Evolutionary conservation across 2,329 filamentous ascomycete genomes (phyloP).

Genomic region (Calonectria hawksworthii): DNA sequence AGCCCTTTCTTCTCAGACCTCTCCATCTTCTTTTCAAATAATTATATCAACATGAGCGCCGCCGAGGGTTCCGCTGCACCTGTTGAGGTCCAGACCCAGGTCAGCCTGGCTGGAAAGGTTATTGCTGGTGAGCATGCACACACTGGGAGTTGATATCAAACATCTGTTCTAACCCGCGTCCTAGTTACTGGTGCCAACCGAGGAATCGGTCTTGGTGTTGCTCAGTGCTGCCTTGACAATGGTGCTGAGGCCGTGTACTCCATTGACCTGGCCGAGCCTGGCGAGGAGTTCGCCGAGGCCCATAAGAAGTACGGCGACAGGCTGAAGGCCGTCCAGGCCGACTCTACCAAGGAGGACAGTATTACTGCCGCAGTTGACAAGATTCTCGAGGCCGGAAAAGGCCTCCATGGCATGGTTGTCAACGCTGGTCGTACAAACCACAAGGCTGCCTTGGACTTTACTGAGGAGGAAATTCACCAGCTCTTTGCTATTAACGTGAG

Average conservation of each 20-base stretch:
- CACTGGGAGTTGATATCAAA: background rate
- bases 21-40: background rate
- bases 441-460: constrained; percentile 63
- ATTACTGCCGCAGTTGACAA: constrained; percentile 57
- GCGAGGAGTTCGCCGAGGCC: constrained; percentile 45
- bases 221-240: constrained; percentile 62
- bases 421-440: constrained; percentile 67
- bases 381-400: constrained; percentile 54
- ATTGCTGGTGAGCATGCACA: constrained; percentile 11
- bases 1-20: background rate
- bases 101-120: constrained; percentile 23
- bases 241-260: constrained; percentile 50
- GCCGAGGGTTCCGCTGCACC: background rate
- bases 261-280: constrained; percentile 45
- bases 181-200: constrained; percentile 58
- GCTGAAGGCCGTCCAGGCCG: constrained; percentile 60
- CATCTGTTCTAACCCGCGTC: background rate
- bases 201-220: constrained; percentile 62
- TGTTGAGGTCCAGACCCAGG: constrained; percentile 19
- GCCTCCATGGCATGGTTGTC: constrained; percentile 65
- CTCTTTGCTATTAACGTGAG: constrained; percentile 50
- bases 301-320: constrained; percentile 56
- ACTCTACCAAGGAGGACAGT: constrained; percentile 58
- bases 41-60: constrained; percentile 11
- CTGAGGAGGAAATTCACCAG: constrained; percentile 44